Base-by-base conservation (phyloP, 1,284 basidiomycete species). In the Caloboletus firmus region DNA sequence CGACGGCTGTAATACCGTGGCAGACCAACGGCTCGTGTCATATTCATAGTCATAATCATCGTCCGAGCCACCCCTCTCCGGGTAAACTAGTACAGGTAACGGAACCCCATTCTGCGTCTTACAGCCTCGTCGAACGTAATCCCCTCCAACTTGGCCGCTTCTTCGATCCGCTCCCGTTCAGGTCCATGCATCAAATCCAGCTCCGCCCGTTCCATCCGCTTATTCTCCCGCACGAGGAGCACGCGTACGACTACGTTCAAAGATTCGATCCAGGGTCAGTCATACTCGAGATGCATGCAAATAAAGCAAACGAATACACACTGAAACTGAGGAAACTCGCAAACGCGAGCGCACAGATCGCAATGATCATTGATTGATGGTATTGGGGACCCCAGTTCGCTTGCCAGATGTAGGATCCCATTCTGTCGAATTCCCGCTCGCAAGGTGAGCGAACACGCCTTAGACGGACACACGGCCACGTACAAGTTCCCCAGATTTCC, bases 331-430 rank as follows among this genome's bases (percentile, higher is more conserved):
- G 60, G 2, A 71, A 34, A 7, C 68, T 70, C 52, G 73, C 70
- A 1, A 80, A 64, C 24, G 62, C 73, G 7, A 82, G 67, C 2
- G 74, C 67, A 43, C 69, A 71, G 0, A 82, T 58, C 0, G 75
- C 76, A 51, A 82, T 79, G n/a, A 69, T 71, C 79, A 82, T 78
- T 0, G 79, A 80, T 47, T 74, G 79, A 53, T 78, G 80, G 55
- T 83, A 83, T 37, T 70, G 51, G 0, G 79, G 80, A 5, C 75
- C 71, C 80, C 80, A 83, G 18, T 68, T 63, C 3, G 76, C 60
- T 55, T 76, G 76, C 81, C 81, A 83, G 1, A 76, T 74, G 58
- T 78, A 83, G 4, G 80, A 80, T 4, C 81, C 80, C 49, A 79
- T 78, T 15, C 77, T 79, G 37, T 40, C 5, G 15, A 20, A 4